These are phyloP conservation scores for Vaucheria bursata DNA, from an alignment of 352 stramenopile genomes.

Conservation along the genomic window DNA sequence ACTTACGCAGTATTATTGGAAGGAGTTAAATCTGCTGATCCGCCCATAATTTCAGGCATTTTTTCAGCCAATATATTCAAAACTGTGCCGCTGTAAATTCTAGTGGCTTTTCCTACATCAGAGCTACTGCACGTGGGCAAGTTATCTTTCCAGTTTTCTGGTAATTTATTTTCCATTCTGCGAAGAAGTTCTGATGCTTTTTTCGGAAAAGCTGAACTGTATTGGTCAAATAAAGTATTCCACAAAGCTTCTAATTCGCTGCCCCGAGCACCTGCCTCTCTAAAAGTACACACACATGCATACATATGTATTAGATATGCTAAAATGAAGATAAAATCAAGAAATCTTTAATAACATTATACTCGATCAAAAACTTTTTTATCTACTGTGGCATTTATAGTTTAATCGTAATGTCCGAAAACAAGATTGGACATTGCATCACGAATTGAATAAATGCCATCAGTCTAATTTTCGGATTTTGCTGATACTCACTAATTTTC, in stretches of 20 bases:
- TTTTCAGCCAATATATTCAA: slow-evolving; percentile 82
- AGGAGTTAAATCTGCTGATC: slow-evolving; percentile 93
- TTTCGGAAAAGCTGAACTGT: slow-evolving; percentile 75
- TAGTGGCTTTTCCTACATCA: slow-evolving; percentile 63
- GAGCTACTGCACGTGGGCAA: slow-evolving; percentile 74
- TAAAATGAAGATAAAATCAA: no score
- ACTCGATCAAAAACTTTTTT: no score
- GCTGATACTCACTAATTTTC: no score
- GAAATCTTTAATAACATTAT: no score
- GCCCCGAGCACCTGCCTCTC: slow-evolving; percentile 13
- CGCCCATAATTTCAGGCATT: slow-evolving; percentile 91
- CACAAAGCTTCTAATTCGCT: slow-evolving; percentile 69
- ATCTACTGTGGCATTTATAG: no score
- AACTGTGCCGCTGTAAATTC: slow-evolving; percentile 84
- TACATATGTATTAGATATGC: no score
- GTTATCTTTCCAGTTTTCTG: slow-evolving; percentile 74
- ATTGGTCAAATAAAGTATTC: slow-evolving; percentile 78
- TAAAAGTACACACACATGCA: no score
- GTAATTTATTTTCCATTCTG: slow-evolving; percentile 79
- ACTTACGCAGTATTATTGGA: slow-evolving; percentile 83
- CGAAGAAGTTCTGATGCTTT: slow-evolving; percentile 84
- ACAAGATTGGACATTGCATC: no score
- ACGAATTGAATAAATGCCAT: no score
- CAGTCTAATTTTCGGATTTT: no score
- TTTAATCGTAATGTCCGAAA: no score